Evolutionary conservation across 441 rosid genomes (phyloP), one percentile per base, ranked within the genome.

Genomic region (Corymbia calophylla): DNA sequence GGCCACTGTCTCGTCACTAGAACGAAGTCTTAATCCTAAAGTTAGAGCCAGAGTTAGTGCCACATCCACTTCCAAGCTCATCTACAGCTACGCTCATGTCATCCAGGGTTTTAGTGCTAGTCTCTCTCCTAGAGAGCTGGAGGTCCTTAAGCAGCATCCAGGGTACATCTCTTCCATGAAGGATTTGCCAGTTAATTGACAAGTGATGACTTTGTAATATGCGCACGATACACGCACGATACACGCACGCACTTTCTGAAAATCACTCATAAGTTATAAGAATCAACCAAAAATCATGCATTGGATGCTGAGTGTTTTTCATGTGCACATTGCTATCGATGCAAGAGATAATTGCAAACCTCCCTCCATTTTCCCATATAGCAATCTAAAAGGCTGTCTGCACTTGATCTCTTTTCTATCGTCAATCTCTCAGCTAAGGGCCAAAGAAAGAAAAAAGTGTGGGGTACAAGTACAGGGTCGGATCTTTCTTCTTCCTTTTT

Each of bases 51-150:
- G 62, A 11, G 7, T 23, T 31, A 35, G 55, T 25, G 9, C 32
- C 31, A 23, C 87, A 15, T 73, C 23, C 9, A 48, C 51, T 12
- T 86, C 95, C 27, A 92, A 92, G 47, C 91, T 94, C 48, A 87
- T 94, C 18, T 95, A 95, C 51, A 90, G 88, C 58, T 95, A 95
- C 48, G 92, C 73, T 54, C 94, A 94, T 88, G 96, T 88, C 48
- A 91, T 95, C 49, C 91, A 92, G 60, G 95, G 96, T 25, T 95
- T 95, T 35, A 93, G 95, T 70, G 97, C 95, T 16, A 91, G 90
- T 58, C 68, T 62, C 17, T 27, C 17, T 62, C 68, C 68, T 62
- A 62, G 32, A 8, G 8, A 62, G 32, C 68, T 62, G 7, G 1
- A 62, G 68, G 68, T 31, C 32, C 17, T 62, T n/a, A 62, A 62